Evolutionary conservation across 768 basidiomycete genomes (phyloP).

Genomic region (button mushroom (Agaricus bisporus)): DNA sequence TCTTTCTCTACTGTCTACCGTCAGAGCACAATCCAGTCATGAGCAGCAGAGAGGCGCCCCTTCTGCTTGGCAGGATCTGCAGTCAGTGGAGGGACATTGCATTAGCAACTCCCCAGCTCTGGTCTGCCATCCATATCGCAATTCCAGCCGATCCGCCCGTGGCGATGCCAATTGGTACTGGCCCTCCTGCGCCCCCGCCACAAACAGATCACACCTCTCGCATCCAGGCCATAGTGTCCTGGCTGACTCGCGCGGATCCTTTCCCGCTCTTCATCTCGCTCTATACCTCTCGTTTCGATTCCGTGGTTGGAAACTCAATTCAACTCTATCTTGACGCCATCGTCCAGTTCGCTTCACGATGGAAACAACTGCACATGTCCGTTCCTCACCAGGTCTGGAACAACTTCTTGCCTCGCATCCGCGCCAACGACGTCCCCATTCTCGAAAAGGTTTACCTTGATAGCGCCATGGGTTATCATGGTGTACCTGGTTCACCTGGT

Average conservation of each 20-base stretch:
- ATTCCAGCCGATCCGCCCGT: constrained; percentile 12
- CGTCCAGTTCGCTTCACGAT: not conserved
- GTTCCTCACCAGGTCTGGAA: constrained; percentile 7
- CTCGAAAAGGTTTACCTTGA: constrained; percentile 10
- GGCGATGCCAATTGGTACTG: not conserved
- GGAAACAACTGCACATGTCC: constrained; percentile 12
- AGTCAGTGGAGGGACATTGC: constrained; percentile 16
- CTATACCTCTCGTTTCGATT: constrained; percentile 5
- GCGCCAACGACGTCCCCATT: constrained; percentile 2
- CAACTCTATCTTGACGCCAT: constrained; percentile 10
- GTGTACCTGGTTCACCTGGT: constrained; percentile 5
- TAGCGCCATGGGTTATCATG: constrained; percentile 7
- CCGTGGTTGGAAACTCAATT: constrained; percentile 5
- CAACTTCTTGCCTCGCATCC: constrained; percentile 7
- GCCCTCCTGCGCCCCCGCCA: not conserved
- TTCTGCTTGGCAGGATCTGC: constrained; percentile 15
- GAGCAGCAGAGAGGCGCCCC: constrained; percentile 14
- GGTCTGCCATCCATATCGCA: constrained; percentile 16
- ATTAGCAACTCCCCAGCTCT: constrained; percentile 13
- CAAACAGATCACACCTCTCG: not conserved
- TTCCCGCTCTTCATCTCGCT: constrained; percentile 11
- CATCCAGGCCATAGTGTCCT: constrained; percentile 6
- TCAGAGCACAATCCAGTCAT: constrained; percentile 17
- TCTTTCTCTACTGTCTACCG: constrained; percentile 17
- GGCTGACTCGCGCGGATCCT: constrained; percentile 11